Conservation (phyloP, 345 rosid species). For the Salix udensis region DNA sequence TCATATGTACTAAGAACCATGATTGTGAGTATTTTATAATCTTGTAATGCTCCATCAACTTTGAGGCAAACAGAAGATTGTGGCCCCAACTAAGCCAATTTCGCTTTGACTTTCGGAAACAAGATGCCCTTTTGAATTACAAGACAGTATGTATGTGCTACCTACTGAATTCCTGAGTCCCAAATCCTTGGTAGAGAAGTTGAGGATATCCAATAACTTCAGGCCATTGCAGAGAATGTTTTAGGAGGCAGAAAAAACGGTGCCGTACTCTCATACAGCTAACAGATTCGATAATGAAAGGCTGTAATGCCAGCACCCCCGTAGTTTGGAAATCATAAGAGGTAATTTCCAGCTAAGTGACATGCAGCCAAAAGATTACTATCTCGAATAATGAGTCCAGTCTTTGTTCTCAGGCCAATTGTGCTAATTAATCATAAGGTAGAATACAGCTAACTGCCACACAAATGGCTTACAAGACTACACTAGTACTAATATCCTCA, state of each 20-base stretch:
- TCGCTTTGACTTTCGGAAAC: neutral
- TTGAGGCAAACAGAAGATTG: neutral
- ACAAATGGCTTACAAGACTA: slow-evolving; percentile 14
- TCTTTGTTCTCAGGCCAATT: neutral
- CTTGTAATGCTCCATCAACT: neutral
- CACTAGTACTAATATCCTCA: neutral
- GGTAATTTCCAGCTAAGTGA: neutral
- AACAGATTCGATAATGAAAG: neutral
- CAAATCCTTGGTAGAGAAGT: neutral
- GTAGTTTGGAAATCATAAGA: neutral
- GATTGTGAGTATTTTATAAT: too few species aligned
- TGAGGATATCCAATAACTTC: neutral
- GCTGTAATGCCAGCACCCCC: neutral
- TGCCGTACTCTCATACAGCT: neutral
- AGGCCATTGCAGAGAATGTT: neutral
- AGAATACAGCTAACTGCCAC: slow-evolving; percentile 1
- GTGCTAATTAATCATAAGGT: neutral
- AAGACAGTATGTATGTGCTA: neutral
- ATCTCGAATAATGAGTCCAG: slow-evolving; percentile 1
- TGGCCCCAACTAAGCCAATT: neutral
- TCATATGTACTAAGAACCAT: neutral
- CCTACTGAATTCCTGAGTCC: too few species aligned
- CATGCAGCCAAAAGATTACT: neutral
- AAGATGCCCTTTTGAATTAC: neutral
- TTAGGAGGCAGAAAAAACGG: neutral